These are phyloP conservation scores for Thielaviopsis euricoi DNA, from an alignment of 2,329 filamentous ascomycete species.

Conservation along the genomic window DNA sequence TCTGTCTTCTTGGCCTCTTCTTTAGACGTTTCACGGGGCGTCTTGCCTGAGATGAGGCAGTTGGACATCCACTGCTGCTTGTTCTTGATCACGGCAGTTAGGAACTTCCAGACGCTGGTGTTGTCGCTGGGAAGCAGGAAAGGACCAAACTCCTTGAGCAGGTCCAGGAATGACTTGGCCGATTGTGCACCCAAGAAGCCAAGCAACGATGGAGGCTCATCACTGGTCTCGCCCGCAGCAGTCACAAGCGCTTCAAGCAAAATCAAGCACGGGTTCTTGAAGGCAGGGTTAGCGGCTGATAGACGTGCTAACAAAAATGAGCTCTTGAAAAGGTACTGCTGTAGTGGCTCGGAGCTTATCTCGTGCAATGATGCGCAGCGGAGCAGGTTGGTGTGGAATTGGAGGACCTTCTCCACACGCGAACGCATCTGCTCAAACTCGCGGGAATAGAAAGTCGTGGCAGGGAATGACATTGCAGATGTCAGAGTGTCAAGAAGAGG, in stretches of 20 bases:
- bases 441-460: slow-evolving; percentile 44
- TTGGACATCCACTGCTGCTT: slow-evolving; percentile 94
- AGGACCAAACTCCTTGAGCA: slow-evolving; percentile 64
- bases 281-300: slow-evolving; percentile 52
- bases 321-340: slow-evolving; percentile 66
- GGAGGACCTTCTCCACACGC: slow-evolving; percentile 48
- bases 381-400: slow-evolving; percentile 53
- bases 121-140: slow-evolving; percentile 49
- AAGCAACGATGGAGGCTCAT: slow-evolving; percentile 82
- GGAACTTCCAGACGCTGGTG: slow-evolving; percentile 63
- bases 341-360: slow-evolving; percentile 47
- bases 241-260: slow-evolving; percentile 60
- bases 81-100: slow-evolving; percentile 72
- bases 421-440: slow-evolving; percentile 36
- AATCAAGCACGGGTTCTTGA: slow-evolving; percentile 47
- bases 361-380: slow-evolving; percentile 50
- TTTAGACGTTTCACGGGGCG: slow-evolving; percentile 47
- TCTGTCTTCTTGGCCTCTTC: slow-evolving; percentile 22
- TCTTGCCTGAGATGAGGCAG: slow-evolving; percentile 75
- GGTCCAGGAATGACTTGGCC: slow-evolving; percentile 66
- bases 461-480: slow-evolving; percentile 23
- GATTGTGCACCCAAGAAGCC: slow-evolving; percentile 72
- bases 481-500: slow-evolving; percentile 55
- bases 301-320: slow-evolving; percentile 62
- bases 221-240: slow-evolving; percentile 35